Conservation (phyloP, 225 moss, liverwort and hornwort species). For the Thuidium tamariscinum region DNA sequence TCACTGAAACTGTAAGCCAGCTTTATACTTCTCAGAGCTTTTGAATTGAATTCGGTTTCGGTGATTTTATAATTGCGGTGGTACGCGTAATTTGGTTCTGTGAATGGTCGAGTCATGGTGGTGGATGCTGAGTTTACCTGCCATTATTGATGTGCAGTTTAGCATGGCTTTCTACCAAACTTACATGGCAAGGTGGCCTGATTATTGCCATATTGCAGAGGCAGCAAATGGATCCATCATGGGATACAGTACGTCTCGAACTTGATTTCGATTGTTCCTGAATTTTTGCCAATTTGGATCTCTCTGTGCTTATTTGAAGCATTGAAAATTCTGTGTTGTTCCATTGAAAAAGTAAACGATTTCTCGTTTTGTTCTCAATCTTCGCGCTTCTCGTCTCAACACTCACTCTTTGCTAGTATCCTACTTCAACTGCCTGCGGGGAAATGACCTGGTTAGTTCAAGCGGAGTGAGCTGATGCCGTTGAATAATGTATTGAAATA, state of each 20-base stretch:
- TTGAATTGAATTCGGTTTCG: background rate
- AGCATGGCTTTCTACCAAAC: conserved; percentile 77
- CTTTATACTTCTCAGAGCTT: background rate
- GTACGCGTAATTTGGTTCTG: background rate
- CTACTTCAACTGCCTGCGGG: background rate
- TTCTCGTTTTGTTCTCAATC: background rate
- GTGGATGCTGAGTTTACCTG: background rate
- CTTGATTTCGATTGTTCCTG: background rate
- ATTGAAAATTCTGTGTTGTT: conserved; percentile 28
- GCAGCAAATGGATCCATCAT: conserved; percentile 52
- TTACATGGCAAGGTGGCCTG: conserved; percentile 68
- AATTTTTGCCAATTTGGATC: background rate
- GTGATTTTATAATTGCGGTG: background rate
- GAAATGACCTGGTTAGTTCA: background rate
- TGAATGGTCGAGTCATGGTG: background rate
- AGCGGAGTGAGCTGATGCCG: background rate
- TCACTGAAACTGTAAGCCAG: background rate
- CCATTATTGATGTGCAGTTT: background rate
- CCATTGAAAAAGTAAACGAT: background rate
- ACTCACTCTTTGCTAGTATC: background rate
- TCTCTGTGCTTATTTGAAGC: background rate
- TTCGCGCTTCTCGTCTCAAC: background rate
- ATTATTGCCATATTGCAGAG: conserved; percentile 65
- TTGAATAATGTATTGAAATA: background rate
- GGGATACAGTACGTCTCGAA: conserved; percentile 31